Evolutionary conservation across 139 green algal species (phyloP).

Genomic region (Pleodorina starrii): DNA sequence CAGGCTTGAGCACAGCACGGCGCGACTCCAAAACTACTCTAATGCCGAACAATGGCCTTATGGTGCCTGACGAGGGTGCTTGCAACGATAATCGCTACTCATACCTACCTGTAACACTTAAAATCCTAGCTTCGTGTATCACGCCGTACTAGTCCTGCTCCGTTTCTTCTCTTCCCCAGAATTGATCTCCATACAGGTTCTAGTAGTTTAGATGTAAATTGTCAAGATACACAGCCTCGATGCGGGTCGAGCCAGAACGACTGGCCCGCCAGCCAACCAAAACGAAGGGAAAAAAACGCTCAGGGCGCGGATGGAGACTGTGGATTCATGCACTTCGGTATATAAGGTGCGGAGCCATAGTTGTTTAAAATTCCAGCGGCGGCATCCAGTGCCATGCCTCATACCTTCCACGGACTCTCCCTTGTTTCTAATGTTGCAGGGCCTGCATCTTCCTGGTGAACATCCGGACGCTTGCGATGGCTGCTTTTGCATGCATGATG

Average conservation of each 20-base stretch:
- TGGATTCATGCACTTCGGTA: background rate
- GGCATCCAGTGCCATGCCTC: background rate
- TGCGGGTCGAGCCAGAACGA: background rate
- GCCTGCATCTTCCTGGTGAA: conserved; percentile 32
- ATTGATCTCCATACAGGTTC: too few relatives aligned
- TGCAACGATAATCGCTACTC: too few relatives aligned
- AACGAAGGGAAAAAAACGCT: background rate
- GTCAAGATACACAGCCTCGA: background rate
- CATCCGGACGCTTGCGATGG: background rate
- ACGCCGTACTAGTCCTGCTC: too few relatives aligned
- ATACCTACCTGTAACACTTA: too few relatives aligned
- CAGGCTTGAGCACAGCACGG: too few relatives aligned
- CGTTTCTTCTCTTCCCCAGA: too few relatives aligned
- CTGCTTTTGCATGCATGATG: background rate
- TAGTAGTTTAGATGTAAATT: too few relatives aligned
- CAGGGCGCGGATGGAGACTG: background rate
- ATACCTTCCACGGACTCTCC: too few relatives aligned
- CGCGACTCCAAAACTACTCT: too few relatives aligned
- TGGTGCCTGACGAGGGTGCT: too few relatives aligned
- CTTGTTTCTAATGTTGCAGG: background rate
- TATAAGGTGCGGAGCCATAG: background rate
- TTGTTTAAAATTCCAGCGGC: background rate
- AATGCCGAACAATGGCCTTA: too few relatives aligned
- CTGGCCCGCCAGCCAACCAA: background rate
- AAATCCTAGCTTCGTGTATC: too few relatives aligned